Evolutionary conservation across 2,329 filamentous ascomycete species (phyloP).

Genomic region (Golovinomyces cichoracearum): DNA sequence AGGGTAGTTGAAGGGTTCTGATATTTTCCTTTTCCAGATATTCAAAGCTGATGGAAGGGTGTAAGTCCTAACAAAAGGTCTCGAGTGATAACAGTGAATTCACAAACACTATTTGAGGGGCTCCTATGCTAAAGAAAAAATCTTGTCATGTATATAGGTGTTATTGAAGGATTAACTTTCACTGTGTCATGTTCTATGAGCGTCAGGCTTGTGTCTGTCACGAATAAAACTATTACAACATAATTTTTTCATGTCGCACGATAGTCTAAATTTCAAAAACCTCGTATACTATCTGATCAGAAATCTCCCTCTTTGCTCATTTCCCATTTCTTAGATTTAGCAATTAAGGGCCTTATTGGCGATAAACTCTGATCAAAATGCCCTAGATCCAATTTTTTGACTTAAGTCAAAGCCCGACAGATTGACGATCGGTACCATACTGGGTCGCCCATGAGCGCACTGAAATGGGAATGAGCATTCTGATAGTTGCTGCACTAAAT

Average conservation of each 20-base stretch:
- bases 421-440: constrained; percentile 35
- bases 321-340: neutral
- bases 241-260: no score
- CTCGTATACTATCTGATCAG: no score
- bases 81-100: neutral
- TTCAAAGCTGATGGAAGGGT: neutral
- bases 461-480: constrained; percentile 50
- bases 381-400: no score
- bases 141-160: neutral
- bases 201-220: neutral
- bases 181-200: neutral
- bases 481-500: constrained; percentile 30
- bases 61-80: neutral
- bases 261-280: no score
- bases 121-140: neutral
- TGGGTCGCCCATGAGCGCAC: constrained; percentile 54
- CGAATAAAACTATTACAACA: neutral
- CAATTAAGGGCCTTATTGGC: neutral
- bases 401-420: constrained; percentile 12
- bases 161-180: neutral
- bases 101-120: neutral
- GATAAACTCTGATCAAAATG: neutral
- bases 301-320: no score
- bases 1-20: no score
- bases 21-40: no score